Base-by-base conservation (phyloP, 208 protist genomes). In the Novymonas esmeraldas region DNA sequence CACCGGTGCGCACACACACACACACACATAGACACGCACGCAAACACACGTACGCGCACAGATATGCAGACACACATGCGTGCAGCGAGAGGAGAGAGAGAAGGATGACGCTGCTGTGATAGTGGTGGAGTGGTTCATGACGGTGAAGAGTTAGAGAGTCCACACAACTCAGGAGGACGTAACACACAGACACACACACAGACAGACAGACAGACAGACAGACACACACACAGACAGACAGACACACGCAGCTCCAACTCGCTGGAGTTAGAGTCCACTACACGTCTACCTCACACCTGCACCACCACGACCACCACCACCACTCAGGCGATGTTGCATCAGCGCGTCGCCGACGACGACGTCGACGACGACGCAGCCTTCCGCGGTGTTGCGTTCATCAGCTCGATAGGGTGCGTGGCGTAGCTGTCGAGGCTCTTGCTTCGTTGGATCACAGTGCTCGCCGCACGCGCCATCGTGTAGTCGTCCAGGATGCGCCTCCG, bases 361-460 rank as follows among this genome's bases (percentile, higher is more conserved):
- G n/a, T 49, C 41, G 59, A 61, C 16, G 51, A 45, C n/a, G 49
- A 34, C 50, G 46, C 59, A 29, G 33, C 33, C 58, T 73, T 73
- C 34, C 65, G 72, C 70, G 51, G 67, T 22, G 68, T 55, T 14
- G 75, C 68, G 58, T 91, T 94, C 88, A 91, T 89, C 16, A 94
- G 64, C 74, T 90, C 88, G 13, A 90, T 70, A 5, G 88, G 88
- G 68, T 94, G 88, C 11, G 69, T 88, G 6, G 80, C 81, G 73
- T 86, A 87, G 75, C 60, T 76, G 57, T 82, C 76, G 10, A 85
- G 45, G 38, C 80, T 67, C 2, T 62, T 64, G n/a, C 66, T 56
- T 29, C 62, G 76, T 33, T 54, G 29, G 6, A 89, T 29, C 20
- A 78, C 78, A 45, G 45, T 64, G 6, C 61, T 31, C 18, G 79